Evolutionary conservation across 1,139 yeast genomes (phyloP).

Genomic region (Zygosaccharomyces pseudobailii): DNA sequence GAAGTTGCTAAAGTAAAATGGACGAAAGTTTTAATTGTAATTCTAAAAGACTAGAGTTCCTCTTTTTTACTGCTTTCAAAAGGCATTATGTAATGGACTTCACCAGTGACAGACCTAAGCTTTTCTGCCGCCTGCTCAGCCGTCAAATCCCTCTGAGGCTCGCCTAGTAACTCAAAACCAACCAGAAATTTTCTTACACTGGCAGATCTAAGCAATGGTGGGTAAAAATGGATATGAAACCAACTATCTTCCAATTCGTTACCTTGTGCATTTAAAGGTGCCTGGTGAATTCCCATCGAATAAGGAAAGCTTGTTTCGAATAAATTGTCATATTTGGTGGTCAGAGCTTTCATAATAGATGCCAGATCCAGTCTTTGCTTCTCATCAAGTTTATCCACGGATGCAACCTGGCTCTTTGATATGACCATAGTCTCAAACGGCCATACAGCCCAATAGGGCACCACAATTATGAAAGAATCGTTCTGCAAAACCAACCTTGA

Average conservation of each 20-base stretch:
- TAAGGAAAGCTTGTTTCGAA: conserved; percentile 70
- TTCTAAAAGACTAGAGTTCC: not conserved
- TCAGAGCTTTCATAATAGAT: conserved; percentile 46
- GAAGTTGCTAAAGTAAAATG: too few relatives aligned
- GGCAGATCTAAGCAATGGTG: conserved; percentile 70
- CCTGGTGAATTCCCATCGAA: conserved; percentile 79
- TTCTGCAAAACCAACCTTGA: conserved; percentile 56
- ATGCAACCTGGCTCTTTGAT: conserved; percentile 50
- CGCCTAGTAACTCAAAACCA: conserved; percentile 75
- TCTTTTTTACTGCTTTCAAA: not conserved
- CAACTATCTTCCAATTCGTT: conserved; percentile 47
- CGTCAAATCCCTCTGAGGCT: conserved; percentile 73
- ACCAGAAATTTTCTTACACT: conserved; percentile 72
- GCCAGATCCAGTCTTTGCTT: conserved; percentile 57
- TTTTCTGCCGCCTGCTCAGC: conserved; percentile 69
- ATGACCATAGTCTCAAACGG: conserved; percentile 69
- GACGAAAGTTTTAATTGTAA: too few relatives aligned
- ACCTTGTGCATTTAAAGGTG: conserved; percentile 46
- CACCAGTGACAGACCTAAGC: conserved; percentile 42
- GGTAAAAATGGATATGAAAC: conserved; percentile 76
- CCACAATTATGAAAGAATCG: conserved; percentile 63
- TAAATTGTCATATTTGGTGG: conserved; percentile 67
- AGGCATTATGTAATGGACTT: conserved; percentile 20
- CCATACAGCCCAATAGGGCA: conserved; percentile 84
- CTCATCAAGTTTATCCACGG: conserved; percentile 47